Conservation (phyloP, 768 basidiomycete genomes). For the Lentinula raphanica region DNA sequence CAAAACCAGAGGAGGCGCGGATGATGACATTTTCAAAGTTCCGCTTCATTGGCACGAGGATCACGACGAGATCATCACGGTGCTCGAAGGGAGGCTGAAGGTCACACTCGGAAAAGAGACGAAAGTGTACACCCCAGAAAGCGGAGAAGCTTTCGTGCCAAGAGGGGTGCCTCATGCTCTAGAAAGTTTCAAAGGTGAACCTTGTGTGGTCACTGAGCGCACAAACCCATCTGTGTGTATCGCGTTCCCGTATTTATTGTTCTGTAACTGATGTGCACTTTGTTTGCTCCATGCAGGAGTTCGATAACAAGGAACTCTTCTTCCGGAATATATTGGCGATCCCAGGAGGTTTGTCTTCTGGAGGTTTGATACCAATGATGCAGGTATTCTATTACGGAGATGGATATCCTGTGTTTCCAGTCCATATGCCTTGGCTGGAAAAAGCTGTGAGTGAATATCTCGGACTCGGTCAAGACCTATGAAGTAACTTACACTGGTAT, state of each 20-base stretch:
- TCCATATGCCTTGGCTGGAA: neutral
- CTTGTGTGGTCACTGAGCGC: constrained; percentile 13
- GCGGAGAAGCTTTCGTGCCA: constrained; percentile 25
- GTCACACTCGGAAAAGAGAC: constrained; percentile 19
- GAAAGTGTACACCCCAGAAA: constrained; percentile 22
- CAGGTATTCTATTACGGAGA: constrained; percentile 4
- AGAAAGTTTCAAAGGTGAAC: constrained; percentile 19
- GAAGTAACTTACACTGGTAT: neutral
- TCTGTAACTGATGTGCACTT: neutral
- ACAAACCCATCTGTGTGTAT: neutral
- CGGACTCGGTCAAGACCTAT: neutral
- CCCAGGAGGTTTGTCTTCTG: neutral
- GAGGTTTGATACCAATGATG: constrained; percentile 5
- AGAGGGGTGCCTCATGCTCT: constrained; percentile 24
- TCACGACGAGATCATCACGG: constrained; percentile 27
- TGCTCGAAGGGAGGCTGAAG: constrained; percentile 25
- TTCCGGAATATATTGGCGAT: neutral
- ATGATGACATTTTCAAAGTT: constrained; percentile 21
- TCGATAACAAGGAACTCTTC: constrained; percentile 1
- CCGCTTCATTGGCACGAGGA: constrained; percentile 31
- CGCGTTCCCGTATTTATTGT: no score
- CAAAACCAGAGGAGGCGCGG: constrained; percentile 18
- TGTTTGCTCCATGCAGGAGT: neutral
- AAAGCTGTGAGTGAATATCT: neutral
- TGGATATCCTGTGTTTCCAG: neutral